Base-by-base conservation (phyloP, 2,329 filamentous ascomycete species). In the Ceratocystis cacaofunesta region DNA sequence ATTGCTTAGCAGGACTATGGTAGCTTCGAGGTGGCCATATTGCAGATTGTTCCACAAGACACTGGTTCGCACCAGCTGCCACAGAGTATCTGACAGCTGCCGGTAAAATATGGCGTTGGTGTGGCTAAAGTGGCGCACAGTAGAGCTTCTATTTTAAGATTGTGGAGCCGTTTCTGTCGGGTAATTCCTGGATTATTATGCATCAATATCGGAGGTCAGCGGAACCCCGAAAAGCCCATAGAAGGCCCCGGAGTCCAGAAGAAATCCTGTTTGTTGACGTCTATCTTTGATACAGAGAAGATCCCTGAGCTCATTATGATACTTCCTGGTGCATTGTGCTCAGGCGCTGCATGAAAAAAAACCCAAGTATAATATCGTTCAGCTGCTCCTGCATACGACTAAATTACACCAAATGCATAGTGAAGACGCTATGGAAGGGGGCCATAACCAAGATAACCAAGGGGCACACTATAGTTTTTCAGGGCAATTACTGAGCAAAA, bases 21-120 rank as follows among this genome's bases (percentile, higher is more conserved):
- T 63, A 66, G 60, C 65, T 66, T 63, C 30, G 58, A 57, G 4
- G 36, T 66, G 58, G 46, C 65, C 65, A 62, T 58, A 61, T 46
- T 48, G 41, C 12, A 30, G 19, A 41, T 12, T 30, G 25, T 50
- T 62, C n/a, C 22, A 62, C 61, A 28, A 48, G 61, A 12, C 19
- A 28, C 5, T n/a, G 15, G 7, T 5, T 4, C 15, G 8, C n/a
- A n/a, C 2, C 55, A 36, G 55, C 55, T 36, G 55, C n/a, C 8
- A 7, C 5, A 8, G 2, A 15, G n/a, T 3, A 3, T 5, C 1
- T 46, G 43, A 2, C 61, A 48, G 25, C 61, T 62, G 61, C 15
- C 28, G 6, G 25, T 12, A 0, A 12, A 41, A 4, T n/a, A 17
- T 36, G 25, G 30, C 25, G 17, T 5, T 1, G 3, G 12, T 58